Base-by-base conservation (phyloP, 345 rosid genomes). In the Eucalyptus erythrocorys region DNA sequence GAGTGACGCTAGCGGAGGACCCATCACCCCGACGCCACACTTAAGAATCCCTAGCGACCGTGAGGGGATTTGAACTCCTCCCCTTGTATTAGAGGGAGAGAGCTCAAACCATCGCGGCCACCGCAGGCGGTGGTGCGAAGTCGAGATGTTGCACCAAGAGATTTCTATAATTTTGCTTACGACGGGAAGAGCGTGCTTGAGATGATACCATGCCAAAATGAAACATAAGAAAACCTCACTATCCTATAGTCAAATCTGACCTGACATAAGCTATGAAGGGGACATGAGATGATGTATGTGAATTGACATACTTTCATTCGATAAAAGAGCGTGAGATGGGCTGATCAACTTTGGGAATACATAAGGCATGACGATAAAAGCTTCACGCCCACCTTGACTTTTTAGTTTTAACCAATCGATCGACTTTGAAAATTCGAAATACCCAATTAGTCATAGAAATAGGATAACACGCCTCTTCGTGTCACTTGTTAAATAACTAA, bases 351-450 rank as follows among this genome's bases (percentile, higher is more conserved):
- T 59, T 26, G 32, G 8, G 66, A 27, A 59, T 11, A 11, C 15
- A 32, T 59, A 59, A 66, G 21, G 76, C 76, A 3, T 32, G 21
- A 32, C 11, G 10, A 32, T 8, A 3, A 8, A 34, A 68, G 24
- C 80, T 68, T 34, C 42, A 17, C 13, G 0, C 6, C 42, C 2
- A 8, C 1, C 1, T 15, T 8, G 12, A 13, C 21, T 16, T 16
- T 68, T 10, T 15, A 8, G 3, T 24, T 68, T 16, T 2, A 68
- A 8, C 3, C 1, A 8, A 19, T 16, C 4, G 12, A 16, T 32
- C 2, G 4, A 68, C 1, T 19, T 68, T 15, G 42, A 9, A 34
- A 68, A 68, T 34, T 34, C 6, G 32, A 32, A 68, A 66, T n/a
- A 15, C 5, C 11, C 11, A 13, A 66, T 66, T 66, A 66, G n/a